Conservation (phyloP, 768 basidiomycete genomes). For the Mycena floridula region DNA sequence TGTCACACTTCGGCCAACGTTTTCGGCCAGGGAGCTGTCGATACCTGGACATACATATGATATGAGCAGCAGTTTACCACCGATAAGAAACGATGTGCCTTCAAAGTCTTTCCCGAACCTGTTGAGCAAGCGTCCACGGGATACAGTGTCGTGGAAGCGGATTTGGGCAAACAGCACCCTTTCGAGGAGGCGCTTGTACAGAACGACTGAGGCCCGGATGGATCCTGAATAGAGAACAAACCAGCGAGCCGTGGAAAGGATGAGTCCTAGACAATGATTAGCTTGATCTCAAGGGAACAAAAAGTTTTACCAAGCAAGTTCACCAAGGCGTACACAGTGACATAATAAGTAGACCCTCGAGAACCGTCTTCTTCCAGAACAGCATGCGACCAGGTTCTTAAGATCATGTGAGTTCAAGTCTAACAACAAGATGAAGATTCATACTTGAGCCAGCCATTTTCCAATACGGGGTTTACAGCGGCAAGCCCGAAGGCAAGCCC, state of each 20-base stretch:
- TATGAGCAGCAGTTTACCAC: slow-evolving; percentile 5
- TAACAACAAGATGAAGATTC: slow-evolving; percentile 10
- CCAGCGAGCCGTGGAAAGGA: slow-evolving; percentile 57
- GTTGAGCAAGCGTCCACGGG: slow-evolving; percentile 77
- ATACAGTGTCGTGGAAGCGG: slow-evolving; percentile 90
- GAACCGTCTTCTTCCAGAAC: slow-evolving; percentile 30
- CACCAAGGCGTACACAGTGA: slow-evolving; percentile 67
- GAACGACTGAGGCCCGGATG: slow-evolving; percentile 71
- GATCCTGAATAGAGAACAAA: slow-evolving; percentile 71
- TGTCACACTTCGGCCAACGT: slow-evolving; percentile 75
- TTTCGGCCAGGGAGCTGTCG: slow-evolving; percentile 78
- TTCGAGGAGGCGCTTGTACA: slow-evolving; percentile 73
- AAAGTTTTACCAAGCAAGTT: slow-evolving; percentile 28
- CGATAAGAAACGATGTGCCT: slow-evolving; percentile 27
- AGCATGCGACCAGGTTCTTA: slow-evolving; percentile 52
- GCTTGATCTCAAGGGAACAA: too few relatives aligned
- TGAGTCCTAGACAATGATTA: too few relatives aligned
- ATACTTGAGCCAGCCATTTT: slow-evolving; percentile 67
- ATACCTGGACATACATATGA: slow-evolving; percentile 44
- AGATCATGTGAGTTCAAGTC: too few relatives aligned
- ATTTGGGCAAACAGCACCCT: slow-evolving; percentile 82
- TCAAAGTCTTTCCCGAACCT: slow-evolving; percentile 91
- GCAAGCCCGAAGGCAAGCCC: slow-evolving; percentile 44
- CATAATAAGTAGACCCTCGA: slow-evolving; percentile 52
- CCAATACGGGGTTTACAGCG: slow-evolving; percentile 61